phyloP scores from a whole-genome alignment of 2,329 filamentous ascomycete genomes.

The Sporothrix sp. region DNA sequence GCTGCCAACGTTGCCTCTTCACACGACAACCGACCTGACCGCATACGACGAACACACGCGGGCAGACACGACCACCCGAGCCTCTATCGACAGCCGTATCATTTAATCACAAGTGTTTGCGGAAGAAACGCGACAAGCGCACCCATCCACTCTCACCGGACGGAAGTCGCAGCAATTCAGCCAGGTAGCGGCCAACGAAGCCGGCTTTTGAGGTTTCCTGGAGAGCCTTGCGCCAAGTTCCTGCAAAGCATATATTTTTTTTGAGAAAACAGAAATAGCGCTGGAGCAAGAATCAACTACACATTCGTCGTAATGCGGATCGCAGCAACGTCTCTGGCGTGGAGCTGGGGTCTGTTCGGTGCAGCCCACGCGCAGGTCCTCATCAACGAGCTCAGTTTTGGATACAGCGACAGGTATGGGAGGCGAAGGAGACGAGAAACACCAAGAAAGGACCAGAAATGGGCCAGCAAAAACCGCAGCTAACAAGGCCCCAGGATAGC shows the following conservation, averaged over 20 bases:
- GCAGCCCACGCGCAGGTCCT: constrained; percentile 53
- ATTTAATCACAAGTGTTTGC: too few species aligned
- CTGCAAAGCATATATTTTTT: background rate
- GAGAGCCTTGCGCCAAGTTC: background rate
- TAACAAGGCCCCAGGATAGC: constrained; percentile 47
- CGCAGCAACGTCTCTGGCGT: constrained; percentile 14
- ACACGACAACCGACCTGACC: background rate
- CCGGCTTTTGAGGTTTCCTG: constrained; percentile 3
- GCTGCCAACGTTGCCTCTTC: background rate
- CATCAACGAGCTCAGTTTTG: constrained; percentile 68
- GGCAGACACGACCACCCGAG: too few species aligned
- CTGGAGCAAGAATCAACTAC: too few species aligned
- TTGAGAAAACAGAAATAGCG: background rate
- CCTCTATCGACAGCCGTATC: too few species aligned
- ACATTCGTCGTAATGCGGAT: constrained; percentile 13
- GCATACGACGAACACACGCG: background rate
- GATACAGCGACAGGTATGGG: constrained; percentile 52
- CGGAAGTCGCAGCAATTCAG: constrained; percentile 11
- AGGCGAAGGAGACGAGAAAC: background rate
- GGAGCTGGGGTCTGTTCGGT: constrained; percentile 20
- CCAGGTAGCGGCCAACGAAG: constrained; percentile 5
- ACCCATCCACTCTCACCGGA: background rate
- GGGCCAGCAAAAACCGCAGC: background rate
- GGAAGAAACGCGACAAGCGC: background rate
- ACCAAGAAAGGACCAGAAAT: background rate